Evolutionary conservation across 1,284 basidiomycete species (phyloP).

Genomic region (Erythrobasidium hasegawianum): DNA sequence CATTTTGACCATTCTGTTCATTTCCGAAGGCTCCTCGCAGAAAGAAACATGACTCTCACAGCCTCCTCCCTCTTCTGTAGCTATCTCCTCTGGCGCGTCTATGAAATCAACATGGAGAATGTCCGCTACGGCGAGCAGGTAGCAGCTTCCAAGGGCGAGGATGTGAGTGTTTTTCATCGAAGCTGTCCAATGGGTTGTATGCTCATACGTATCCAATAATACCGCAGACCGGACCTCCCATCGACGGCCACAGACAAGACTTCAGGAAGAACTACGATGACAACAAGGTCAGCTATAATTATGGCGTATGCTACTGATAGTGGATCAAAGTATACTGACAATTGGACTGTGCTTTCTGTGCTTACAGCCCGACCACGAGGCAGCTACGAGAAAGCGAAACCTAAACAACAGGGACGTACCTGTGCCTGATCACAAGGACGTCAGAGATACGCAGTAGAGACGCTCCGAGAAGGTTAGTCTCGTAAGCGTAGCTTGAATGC

Average conservation of each 20-base stretch:
- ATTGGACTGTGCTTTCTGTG: too few relatives aligned
- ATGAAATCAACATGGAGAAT: conserved; percentile 23
- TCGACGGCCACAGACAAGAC: conserved; percentile 21
- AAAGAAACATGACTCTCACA: conserved; percentile 32
- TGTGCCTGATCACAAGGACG: conserved; percentile 21
- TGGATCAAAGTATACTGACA: too few relatives aligned
- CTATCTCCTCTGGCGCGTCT: conserved; percentile 27
- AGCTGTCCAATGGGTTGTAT: too few relatives aligned
- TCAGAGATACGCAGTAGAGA: background rate
- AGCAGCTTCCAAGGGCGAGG: conserved; percentile 12
- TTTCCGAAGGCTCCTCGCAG: conserved; percentile 21
- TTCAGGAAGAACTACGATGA: conserved; percentile 21
- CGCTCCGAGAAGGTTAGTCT: too few relatives aligned
- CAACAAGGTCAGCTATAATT: conserved; percentile 8
- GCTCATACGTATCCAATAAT: too few relatives aligned
- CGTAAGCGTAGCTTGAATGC: too few relatives aligned
- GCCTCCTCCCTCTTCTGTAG: conserved; percentile 17
- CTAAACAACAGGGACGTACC: conserved; percentile 25
- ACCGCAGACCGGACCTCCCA: conserved; percentile 31
- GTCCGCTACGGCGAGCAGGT: conserved; percentile 22
- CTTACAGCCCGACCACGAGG: conserved; percentile 25
- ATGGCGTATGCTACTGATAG: too few relatives aligned
- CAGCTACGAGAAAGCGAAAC: conserved; percentile 13
- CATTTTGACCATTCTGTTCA: background rate
- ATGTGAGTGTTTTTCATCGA: too few relatives aligned